phyloP scores from a whole-genome alignment of 306 rosid genomes.

The Lagenaria siceraria region DNA sequence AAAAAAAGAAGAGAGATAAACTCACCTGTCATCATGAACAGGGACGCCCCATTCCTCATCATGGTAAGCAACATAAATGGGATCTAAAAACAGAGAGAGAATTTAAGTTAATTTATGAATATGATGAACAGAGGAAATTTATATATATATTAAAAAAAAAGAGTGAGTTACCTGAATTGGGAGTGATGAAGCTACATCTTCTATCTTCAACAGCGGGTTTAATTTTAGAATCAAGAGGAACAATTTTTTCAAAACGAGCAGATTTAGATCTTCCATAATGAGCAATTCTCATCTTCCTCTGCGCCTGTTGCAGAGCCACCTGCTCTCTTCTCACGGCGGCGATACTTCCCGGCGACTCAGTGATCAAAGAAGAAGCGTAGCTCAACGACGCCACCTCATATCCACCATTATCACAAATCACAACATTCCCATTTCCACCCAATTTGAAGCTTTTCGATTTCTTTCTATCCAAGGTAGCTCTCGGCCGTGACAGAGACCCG shows the following conservation, averaged over 20 bases:
- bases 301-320: constrained; percentile 78
- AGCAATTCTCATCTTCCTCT: constrained; percentile 80
- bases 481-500: constrained; percentile 20
- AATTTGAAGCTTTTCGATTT: constrained; percentile 78
- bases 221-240: constrained; percentile 28
- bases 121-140: not conserved
- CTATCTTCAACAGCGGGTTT: constrained; percentile 47
- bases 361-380: constrained; percentile 66
- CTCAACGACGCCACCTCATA: constrained; percentile 45
- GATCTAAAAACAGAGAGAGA: constrained; percentile 31
- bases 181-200: constrained; percentile 88
- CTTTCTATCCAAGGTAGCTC: constrained; percentile 52
- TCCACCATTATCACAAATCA: constrained; percentile 7
- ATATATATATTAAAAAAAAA: too few relatives aligned
- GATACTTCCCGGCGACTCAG: constrained; percentile 89
- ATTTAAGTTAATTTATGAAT: not conserved
- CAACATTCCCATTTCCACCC: not conserved
- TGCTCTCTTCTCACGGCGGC: constrained; percentile 93
- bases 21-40: constrained; percentile 94
- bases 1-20: not conserved
- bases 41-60: constrained; percentile 99
- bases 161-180: constrained; percentile 51
- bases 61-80: constrained; percentile 91
- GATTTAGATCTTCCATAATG: constrained; percentile 98
- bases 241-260: constrained; percentile 58